Evolutionary conservation across 1,284 basidiomycete species (phyloP), one percentile per base, ranked within the genome.

Genomic region (Moesziomyces parantarcticus): DNA sequence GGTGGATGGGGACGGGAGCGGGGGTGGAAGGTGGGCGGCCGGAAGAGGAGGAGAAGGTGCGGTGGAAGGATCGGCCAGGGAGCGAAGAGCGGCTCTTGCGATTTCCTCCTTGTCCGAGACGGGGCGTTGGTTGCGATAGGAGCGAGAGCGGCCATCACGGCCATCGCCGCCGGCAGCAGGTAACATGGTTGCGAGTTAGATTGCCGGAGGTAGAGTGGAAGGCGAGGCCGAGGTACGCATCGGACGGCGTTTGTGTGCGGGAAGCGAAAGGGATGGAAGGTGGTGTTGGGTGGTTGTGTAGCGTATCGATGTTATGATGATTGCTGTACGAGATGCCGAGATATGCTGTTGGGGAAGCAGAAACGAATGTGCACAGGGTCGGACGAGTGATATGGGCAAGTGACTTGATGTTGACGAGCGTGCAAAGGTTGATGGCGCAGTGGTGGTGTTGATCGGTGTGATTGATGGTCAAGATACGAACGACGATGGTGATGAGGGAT

Each of bases 81-180:
- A 73, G 3, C 70, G 64, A 6, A 73, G 54, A n/a, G 64, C 70
- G 6, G 70, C 70, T 22, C 70, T 50, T 1, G 70, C 70, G 13
- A 73, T 54, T 44, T 73, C 64, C 39, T 67, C 64, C 41, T 73
- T 73, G 43, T 67, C 57, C 29, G 64, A 60, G 44, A 54, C 39
- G 18, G 70, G 42, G 22, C 46, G 46, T 7, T 25, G 58, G 0
- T 29, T 41, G 26, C 48, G 40, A n/a, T 39, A 50, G 32, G 58
- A 29, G 7, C 52, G 26, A 6, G 61, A 58, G 11, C 21, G 14
- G 44, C 32, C 36, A 6, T 53, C 55, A 29, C 58, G 55, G 43
- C 54, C 45, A 22, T 32, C 29, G 29, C 10, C 29, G 29, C 29
- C 29, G 29, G 29, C 29, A 32, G 51, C 39, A 3, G 65, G 51